Base-by-base conservation (phyloP, 225 moss, liverwort and hornwort species). In the Thuidium tamariscinum region DNA sequence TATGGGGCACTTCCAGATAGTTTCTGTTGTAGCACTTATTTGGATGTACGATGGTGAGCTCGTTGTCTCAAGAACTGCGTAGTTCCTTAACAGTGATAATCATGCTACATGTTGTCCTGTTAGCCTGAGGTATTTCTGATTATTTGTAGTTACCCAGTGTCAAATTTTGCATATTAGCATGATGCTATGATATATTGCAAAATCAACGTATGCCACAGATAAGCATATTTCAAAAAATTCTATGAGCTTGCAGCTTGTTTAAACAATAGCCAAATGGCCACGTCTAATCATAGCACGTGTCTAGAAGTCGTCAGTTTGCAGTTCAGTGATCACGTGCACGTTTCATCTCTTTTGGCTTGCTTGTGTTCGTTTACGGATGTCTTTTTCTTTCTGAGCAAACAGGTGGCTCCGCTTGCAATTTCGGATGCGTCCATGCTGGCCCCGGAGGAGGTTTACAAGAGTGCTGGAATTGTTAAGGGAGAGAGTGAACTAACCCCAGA, bases 381-480 rank as follows among this genome's bases (percentile, higher is more conserved):
- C 70, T 57, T 19, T 68, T n/a, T 18, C 32, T 67, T 77, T 64
- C 65, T 75, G 52, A 70, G 75, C 86, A 41, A 87, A 86, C 79
- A 97, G 97, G 96, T 98, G 79, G 99, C 97, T 71, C 97, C 97
- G 46, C 63, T 97, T 79, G 95, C 95, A 63, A 86, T 99, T 32
- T 96, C 99, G 72, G 97, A 96, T 75, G 99, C 95, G 65, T 95
- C 97, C 39, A 94, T 99, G 97, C 93, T 99, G 88, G 97, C 99
- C 51, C 99, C 99, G n/a, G 96, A 99, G 88, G 99, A 99, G 90
- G 91, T 99, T 32, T 99, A 94, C 82, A 93, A 88, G 82, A 96
- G 95, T 83, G 92, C 92, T 55, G 95, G 92, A 46, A 92, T 94
- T 79, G 86, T 97, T 15, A 94, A 96, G 89, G 99, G 91, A 76